Percentiles rank a stretch among this genome's conserved stretches.
These are phyloP conservation scores for Cryphonectria carpinicola DNA, from an alignment of 2,329 filamentous ascomycete species.

Conservation along the genomic window DNA sequence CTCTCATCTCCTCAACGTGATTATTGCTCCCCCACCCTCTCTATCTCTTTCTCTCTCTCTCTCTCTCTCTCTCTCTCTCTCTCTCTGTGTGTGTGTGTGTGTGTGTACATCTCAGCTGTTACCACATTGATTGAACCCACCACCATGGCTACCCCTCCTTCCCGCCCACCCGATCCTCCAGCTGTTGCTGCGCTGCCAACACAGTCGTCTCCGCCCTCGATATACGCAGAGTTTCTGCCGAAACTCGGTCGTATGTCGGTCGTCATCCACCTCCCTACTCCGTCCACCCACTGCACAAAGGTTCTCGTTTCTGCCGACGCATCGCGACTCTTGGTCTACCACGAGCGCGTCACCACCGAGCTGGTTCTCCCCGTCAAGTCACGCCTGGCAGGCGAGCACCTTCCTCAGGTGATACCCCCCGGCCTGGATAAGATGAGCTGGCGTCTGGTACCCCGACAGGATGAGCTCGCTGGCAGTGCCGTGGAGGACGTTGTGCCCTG, in stretches of 20 bases:
- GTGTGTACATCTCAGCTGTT: neutral
- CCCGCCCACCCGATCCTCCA: neutral
- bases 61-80: no score
- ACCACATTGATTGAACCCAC: neutral
- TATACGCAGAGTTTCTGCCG: slow-evolving; percentile 68
- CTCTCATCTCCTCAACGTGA: neutral
- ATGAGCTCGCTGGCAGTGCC: slow-evolving; percentile 28
- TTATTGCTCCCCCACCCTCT: neutral
- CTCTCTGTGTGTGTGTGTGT: neutral
- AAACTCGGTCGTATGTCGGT: slow-evolving; percentile 69
- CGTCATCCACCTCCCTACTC: slow-evolving; percentile 53
- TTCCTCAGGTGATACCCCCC: slow-evolving; percentile 43
- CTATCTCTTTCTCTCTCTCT: no score
- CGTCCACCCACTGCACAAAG: slow-evolving; percentile 46
- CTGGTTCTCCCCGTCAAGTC: slow-evolving; percentile 51
- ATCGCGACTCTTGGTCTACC: slow-evolving; percentile 50
- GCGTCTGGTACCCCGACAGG: slow-evolving; percentile 27
- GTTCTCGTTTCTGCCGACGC: slow-evolving; percentile 51
- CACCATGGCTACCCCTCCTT: neutral
- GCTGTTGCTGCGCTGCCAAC: neutral
- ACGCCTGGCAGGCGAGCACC: slow-evolving; percentile 32
- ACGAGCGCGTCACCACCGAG: slow-evolving; percentile 44
- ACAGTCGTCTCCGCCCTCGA: slow-evolving; percentile 25
- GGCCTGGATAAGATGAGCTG: slow-evolving; percentile 35
- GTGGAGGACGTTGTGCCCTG: slow-evolving; percentile 33